Evolutionary conservation across 306 rosid genomes (phyloP), one percentile per base, ranked within the genome.

Genomic region (Prunus mira): DNA sequence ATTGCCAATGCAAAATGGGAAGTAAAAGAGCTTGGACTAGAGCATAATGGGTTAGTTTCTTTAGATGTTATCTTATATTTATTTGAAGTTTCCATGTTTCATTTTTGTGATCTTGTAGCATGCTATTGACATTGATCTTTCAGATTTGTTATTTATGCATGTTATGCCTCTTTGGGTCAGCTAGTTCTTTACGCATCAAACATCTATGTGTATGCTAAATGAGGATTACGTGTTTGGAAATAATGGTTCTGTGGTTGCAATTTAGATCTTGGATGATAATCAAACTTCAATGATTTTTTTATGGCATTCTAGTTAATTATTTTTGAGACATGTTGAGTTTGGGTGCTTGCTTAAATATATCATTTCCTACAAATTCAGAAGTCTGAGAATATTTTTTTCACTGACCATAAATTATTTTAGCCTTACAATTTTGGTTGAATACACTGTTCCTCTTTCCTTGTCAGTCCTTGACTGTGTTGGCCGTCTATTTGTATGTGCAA

Each of bases 1-100:
- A 85, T 95, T 78, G 88, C 97, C 56, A 95, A 88, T 85, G 88
- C 93, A 80, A 95, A 89, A 78, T 95, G 98, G 98, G 98, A 95
- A 86, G 88, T 95, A 71, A 95, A 85, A 83, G 98, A 92, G 76
- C 97, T 95, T 79, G 98, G 98, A 54, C 80, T 95, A 57, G 98
- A 95, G 83, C 98, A 95, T 89, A 95, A 96, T 69, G 97, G 98
- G 99, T 96, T 54, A 80, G 96, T 86, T 80, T 78, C 75, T 74
- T 87, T 65, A 15, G 38, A 66, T 72, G 76, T 68, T 55, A 66
- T 74, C 51, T 71, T 80, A 69, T 56, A 25, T 81, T 50, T 69
- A 10, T 50, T 22, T 34, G 32, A 49, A 25, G 17, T 34, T 30
- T 85, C 10, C 5, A 22, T 74, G 8, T 69, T 82, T 50, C 55